Evolutionary conservation across 441 rosid species (phyloP), one percentile per base, ranked within the genome.

Genomic region (Melastoma candidum): DNA sequence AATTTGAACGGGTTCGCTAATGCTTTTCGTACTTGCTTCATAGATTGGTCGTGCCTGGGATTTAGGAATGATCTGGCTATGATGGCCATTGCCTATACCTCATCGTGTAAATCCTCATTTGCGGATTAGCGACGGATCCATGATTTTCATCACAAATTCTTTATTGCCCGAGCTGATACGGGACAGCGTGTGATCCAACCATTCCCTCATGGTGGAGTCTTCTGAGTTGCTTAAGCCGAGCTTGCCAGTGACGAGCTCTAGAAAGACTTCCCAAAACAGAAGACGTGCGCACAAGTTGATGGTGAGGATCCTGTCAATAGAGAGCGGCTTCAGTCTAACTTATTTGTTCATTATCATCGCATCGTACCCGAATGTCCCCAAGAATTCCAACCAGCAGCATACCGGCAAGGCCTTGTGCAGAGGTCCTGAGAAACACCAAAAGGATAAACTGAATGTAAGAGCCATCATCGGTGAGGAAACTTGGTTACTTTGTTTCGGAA

Each of bases 11-110:
- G 99, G 57, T 90, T 94, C 63, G 90, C 97, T 54, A 94, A 67
- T 0, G 97, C 99, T 71, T 79, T 87, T 36, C 83, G 82, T 53
- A 94, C 74, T 68, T 94, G 79, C 71, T 88, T 82, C 95, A 90
- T 90, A 2, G 74, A 17, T 78, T 0, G 99, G 99, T 44, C 99
- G 80, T 67, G 90, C 77, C 87, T 87, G 10, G 94, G 92, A 67
- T 87, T 85, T 49, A 94, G 79, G 79, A 96, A 94, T 25, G 99
- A 94, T 61, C 81, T 76, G n/a, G 99, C 97, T 46, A 94, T 83
- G 56, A 94, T 80, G 11, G 97, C 96, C 92, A 87, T 82, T 11
- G 97, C 96, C 99, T 95, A 94, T 25, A 94, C 97, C 77, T 94
- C 99, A 66, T 90, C 97, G 53, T 90, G 66, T 12, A 90, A 77